A percentile compares a stretch with the other conserved stretches of the same genome.
phyloP scores from a whole-genome alignment of 2,329 filamentous ascomycete genomes.

The Chalaropsis ovoidea region DNA sequence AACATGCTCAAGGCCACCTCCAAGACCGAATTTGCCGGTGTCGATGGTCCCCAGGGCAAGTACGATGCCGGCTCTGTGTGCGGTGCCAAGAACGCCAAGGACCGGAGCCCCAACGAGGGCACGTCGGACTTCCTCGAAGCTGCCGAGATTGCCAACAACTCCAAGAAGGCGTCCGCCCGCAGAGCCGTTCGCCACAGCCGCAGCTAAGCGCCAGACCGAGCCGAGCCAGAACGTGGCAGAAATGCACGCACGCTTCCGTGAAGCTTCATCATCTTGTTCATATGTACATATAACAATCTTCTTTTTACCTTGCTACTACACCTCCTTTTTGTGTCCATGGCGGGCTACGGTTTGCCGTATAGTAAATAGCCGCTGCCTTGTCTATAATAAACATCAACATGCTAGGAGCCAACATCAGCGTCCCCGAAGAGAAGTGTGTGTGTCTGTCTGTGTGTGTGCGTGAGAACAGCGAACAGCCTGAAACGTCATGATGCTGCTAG shows the following conservation, averaged over 20 bases:
- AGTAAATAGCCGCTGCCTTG: no score
- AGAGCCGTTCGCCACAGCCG: background rate
- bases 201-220: background rate
- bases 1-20: conserved; percentile 21
- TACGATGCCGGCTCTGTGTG: conserved; percentile 29
- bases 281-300: no score
- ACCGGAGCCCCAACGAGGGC: conserved; percentile 20
- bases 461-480: no score
- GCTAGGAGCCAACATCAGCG: no score
- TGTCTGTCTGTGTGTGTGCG: no score
- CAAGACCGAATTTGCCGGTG: conserved; percentile 17
- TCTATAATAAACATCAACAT: no score
- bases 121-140: conserved; percentile 18
- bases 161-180: background rate
- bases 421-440: no score
- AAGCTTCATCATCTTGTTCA: background rate
- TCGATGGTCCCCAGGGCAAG: conserved; percentile 26
- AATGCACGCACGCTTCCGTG: background rate
- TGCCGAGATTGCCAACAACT: background rate
- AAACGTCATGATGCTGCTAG: no score
- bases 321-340: no score
- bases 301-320: no score
- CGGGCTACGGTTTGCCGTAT: no score
- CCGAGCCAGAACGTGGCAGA: no score
- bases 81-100: conserved; percentile 13